Conservation (phyloP, 441 rosid species). For the California macrophylla region DNA sequence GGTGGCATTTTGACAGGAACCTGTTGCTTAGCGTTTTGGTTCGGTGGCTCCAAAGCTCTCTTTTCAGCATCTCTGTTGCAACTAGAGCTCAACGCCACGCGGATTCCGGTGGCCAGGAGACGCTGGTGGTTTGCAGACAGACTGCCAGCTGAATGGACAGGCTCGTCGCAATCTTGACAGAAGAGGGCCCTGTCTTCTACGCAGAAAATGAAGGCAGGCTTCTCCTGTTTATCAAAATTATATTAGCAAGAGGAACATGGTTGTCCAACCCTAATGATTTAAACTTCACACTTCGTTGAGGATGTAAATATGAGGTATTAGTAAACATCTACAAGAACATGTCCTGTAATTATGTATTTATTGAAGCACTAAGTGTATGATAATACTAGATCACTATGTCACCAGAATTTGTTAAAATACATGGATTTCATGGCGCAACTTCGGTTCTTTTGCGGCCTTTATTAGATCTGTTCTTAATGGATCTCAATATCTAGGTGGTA, state of each 20-base stretch:
- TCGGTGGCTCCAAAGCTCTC: constrained; percentile 55
- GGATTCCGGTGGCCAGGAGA: constrained; percentile 60
- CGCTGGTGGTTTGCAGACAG: constrained; percentile 66
- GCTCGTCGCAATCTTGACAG: constrained; percentile 55
- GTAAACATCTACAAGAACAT: too few relatives aligned
- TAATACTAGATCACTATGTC: too few relatives aligned
- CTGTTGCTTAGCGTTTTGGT: constrained; percentile 31
- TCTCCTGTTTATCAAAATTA: constrained; percentile 35
- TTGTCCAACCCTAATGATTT: too few relatives aligned
- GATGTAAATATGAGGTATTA: too few relatives aligned
- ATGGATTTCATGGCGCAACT: too few relatives aligned
- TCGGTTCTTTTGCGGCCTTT: background rate
- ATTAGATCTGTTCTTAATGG: background rate
- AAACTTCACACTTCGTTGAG: too few relatives aligned
- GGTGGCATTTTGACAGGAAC: constrained; percentile 30
- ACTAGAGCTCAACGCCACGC: constrained; percentile 63
- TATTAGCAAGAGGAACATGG: background rate
- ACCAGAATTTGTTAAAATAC: too few relatives aligned
- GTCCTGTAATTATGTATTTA: too few relatives aligned
- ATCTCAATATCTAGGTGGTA: background rate
- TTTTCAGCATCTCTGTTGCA: constrained; percentile 43
- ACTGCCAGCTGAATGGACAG: constrained; percentile 45
- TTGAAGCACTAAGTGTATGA: too few relatives aligned
- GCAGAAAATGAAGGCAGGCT: constrained; percentile 70
- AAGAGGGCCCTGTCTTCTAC: constrained; percentile 88